Evolutionary conservation across 2,329 filamentous ascomycete species (phyloP).

Genomic region (Hypocreales sp.): DNA sequence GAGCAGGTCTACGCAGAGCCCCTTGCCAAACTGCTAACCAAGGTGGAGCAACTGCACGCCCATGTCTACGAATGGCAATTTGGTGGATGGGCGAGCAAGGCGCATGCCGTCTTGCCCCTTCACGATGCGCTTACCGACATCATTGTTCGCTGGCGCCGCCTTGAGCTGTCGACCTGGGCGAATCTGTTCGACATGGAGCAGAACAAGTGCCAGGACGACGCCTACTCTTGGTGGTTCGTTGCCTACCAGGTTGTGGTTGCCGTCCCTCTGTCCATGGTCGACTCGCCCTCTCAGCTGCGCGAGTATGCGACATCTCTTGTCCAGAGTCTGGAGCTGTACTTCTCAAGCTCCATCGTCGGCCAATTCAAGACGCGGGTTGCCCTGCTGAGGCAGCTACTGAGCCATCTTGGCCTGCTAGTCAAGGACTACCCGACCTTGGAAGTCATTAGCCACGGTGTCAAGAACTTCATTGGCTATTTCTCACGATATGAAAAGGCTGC

Average conservation of each 20-base stretch:
- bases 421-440: slow-evolving; percentile 42
- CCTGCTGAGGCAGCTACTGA: slow-evolving; percentile 49
- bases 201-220: slow-evolving; percentile 58
- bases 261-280: slow-evolving; percentile 51
- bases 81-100: slow-evolving; percentile 67
- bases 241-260: slow-evolving; percentile 82
- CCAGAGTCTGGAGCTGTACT: slow-evolving; percentile 65
- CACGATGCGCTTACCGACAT: slow-evolving; percentile 68
- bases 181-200: slow-evolving; percentile 75
- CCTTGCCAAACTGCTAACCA: slow-evolving; percentile 70
- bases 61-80: slow-evolving; percentile 89
- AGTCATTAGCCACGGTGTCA: slow-evolving; percentile 47
- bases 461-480: slow-evolving; percentile 67
- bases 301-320: slow-evolving; percentile 54
- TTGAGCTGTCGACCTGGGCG: slow-evolving; percentile 87
- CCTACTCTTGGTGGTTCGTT: slow-evolving; percentile 89
- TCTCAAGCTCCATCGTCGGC: slow-evolving; percentile 63
- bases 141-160: slow-evolving; percentile 75
- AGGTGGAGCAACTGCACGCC: slow-evolving; percentile 73
- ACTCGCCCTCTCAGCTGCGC: slow-evolving; percentile 41
- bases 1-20: slow-evolving; percentile 67
- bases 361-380: slow-evolving; percentile 62
- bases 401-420: slow-evolving; percentile 48
- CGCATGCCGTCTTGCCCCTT: slow-evolving; percentile 52
- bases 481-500: slow-evolving; percentile 53